A percentile compares a stretch with the other conserved stretches of the same genome.
These are phyloP conservation scores for Berberis thunbergii DNA, from an alignment of 164 flowering plant genomes.

Conservation along the genomic window DNA sequence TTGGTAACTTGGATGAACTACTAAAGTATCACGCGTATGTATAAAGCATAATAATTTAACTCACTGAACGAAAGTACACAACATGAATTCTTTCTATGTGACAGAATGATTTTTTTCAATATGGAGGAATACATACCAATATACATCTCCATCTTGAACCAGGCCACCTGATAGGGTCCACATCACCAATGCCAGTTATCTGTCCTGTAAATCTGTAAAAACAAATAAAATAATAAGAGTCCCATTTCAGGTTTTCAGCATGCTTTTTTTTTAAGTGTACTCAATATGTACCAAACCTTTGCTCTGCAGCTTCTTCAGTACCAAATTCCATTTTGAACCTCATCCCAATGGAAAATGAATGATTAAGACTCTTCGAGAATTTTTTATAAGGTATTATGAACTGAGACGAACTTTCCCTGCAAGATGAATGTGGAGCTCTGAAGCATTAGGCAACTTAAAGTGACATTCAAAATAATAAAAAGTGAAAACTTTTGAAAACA, in stretches of 20 bases:
- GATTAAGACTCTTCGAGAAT: slow-evolving; percentile 53
- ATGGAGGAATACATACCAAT: slow-evolving; percentile 35
- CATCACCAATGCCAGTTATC: slow-evolving; percentile 59
- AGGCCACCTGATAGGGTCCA: slow-evolving; percentile 83
- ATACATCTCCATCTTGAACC: slow-evolving; percentile 89
- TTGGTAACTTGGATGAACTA: too few species aligned
- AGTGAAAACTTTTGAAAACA: neutral
- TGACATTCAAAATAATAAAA: neutral
- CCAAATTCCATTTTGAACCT: slow-evolving; percentile 86
- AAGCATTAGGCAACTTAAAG: neutral
- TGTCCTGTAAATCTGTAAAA: slow-evolving; percentile 62
- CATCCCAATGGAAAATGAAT: slow-evolving; percentile 53
- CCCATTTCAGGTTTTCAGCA: neutral
- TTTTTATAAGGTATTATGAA: slow-evolving; percentile 62
- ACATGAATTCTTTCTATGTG: too few species aligned
- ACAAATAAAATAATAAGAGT: neutral
- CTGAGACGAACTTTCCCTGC: slow-evolving; percentile 69
- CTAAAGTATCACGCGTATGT: too few species aligned
- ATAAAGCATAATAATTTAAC: too few species aligned
- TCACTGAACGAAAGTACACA: too few species aligned
- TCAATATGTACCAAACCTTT: slow-evolving; percentile 42
- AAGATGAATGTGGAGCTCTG: slow-evolving; percentile 6
- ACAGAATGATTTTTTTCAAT: neutral
- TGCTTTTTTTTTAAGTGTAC: neutral
- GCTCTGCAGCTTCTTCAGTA: slow-evolving; percentile 81